Evolutionary conservation across 2,329 filamentous ascomycete species (phyloP).

Genomic region (Aureobasidium zeae): DNA sequence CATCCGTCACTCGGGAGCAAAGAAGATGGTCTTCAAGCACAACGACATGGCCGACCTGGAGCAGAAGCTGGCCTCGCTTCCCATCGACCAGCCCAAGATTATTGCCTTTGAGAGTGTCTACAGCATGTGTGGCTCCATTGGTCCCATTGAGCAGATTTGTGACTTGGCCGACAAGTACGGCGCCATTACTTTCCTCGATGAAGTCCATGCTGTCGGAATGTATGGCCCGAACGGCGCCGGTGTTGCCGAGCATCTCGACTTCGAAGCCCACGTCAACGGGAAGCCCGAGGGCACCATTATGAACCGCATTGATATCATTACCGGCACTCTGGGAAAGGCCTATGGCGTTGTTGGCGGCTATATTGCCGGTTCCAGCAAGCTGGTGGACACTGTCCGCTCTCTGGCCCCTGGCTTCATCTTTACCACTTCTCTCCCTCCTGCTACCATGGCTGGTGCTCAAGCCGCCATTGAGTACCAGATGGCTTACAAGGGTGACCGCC

Average conservation of each 20-base stretch:
- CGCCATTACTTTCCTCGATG: slow-evolving; percentile 92
- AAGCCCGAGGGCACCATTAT: slow-evolving; percentile 73
- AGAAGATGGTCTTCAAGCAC: slow-evolving; percentile 97
- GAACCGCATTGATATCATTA: slow-evolving; percentile 97
- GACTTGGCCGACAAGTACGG: slow-evolving; percentile 96
- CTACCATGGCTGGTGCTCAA: slow-evolving; percentile 90
- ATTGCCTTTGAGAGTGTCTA: slow-evolving; percentile 99
- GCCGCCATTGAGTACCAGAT: slow-evolving; percentile 92
- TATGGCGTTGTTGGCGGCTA: slow-evolving; percentile 97
- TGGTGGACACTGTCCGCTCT: slow-evolving; percentile 89
- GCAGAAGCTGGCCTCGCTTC: slow-evolving; percentile 80
- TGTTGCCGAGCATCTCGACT: slow-evolving; percentile 95
- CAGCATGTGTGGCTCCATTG: slow-evolving; percentile 97
- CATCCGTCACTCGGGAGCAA: slow-evolving; percentile 91
- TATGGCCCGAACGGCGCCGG: slow-evolving; percentile 93
- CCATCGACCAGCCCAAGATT: slow-evolving; percentile 81
- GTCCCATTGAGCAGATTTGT: slow-evolving; percentile 90
- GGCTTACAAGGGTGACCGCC: slow-evolving; percentile 72
- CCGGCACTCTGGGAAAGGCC: slow-evolving; percentile 91
- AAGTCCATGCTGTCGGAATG: slow-evolving; percentile 99
- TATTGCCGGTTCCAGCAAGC: slow-evolving; percentile 77
- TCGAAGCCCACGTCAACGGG: slow-evolving; percentile 70
- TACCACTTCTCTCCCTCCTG: slow-evolving; percentile 89
- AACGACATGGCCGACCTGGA: slow-evolving; percentile 93
- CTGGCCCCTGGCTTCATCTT: slow-evolving; percentile 97